Percentiles rank a stretch among this genome's conserved stretches.
Conservation (phyloP, 192 early-diverging fungal genomes). For the Backusella luteola region DNA sequence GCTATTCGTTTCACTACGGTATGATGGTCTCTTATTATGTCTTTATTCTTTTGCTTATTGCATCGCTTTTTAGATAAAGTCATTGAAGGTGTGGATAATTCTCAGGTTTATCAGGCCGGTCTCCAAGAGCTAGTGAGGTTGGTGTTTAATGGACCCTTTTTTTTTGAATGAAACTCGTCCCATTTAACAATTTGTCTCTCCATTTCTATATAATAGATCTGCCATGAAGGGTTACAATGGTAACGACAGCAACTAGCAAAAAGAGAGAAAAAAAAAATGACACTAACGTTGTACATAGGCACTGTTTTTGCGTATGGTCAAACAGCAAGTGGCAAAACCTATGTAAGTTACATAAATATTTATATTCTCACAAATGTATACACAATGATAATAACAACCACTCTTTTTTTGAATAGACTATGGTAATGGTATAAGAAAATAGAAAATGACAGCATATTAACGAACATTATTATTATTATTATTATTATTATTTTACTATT, state of each 20-base stretch:
- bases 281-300: conserved; percentile 38
- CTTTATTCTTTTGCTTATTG: not conserved
- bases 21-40: not conserved
- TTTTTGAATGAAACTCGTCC: not conserved
- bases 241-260: too few relatives aligned
- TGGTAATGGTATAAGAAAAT: conserved; percentile 8
- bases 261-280: not conserved
- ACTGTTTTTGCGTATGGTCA: conserved; percentile 99
- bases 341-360: conserved; percentile 38
- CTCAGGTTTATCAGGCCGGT: conserved; percentile 45
- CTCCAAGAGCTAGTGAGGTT: conserved; percentile 26
- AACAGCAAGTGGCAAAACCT: conserved; percentile 96
- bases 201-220: conserved; percentile 9
- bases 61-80: conserved; percentile 38
- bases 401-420: conserved; percentile 11
- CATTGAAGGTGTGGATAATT: conserved; percentile 51
- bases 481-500: not conserved
- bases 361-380: not conserved
- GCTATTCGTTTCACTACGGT: conserved; percentile 30
- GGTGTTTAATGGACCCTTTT: not conserved
- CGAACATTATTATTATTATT: not conserved
- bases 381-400: not conserved
- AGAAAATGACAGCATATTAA: not conserved
- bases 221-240: conserved; percentile 94
- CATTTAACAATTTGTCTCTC: not conserved